Percentiles rank a stretch among this genome's conserved stretches.
Conservation (phyloP, 1,139 yeast genomes). For the Blastobotrys serpentis region DNA sequence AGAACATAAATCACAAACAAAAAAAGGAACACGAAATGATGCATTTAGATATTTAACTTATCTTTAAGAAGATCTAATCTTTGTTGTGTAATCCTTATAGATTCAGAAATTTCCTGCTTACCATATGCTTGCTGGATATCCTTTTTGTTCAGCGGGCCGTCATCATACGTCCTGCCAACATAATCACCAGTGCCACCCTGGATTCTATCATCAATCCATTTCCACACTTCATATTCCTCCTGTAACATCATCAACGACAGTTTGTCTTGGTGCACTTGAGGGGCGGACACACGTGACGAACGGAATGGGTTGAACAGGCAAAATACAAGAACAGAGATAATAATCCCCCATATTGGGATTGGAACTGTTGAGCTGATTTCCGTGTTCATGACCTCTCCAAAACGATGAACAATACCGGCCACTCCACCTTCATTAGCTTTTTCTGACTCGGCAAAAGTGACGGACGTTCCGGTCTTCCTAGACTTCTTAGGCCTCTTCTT, state of each 20-base stretch:
- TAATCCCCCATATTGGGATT: conserved; percentile 24
- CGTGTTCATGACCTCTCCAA: conserved; percentile 7
- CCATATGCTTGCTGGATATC: conserved; percentile 33
- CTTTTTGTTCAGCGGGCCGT: conserved; percentile 13
- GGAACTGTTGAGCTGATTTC: conserved; percentile 19
- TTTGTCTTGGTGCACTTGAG: conserved; percentile 16
- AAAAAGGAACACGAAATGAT: not conserved
- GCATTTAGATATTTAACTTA: conserved; percentile 16
- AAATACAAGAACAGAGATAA: conserved; percentile 23
- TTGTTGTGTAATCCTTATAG: conserved; percentile 53
- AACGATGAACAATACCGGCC: conserved; percentile 1
- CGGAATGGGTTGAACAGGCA: conserved; percentile 21
- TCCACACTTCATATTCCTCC: conserved; percentile 72
- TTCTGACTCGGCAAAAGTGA: not conserved
- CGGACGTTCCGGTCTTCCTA: not conserved
- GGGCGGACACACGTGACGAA: conserved; percentile 1
- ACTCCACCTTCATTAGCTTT: not conserved
- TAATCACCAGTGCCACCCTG: conserved; percentile 25
- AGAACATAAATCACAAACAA: too few species aligned
- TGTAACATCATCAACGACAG: conserved; percentile 34
- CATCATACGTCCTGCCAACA: conserved; percentile 16
- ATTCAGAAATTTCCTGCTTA: conserved; percentile 54
- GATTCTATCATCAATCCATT: conserved; percentile 69
- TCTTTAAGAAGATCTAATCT: conserved; percentile 46
- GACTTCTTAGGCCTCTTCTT: conserved; percentile 17